Evolutionary conservation across 2,329 filamentous ascomycete genomes (phyloP), one percentile per base, ranked within the genome.

Genomic region (Beauveria rudraprayagi): DNA sequence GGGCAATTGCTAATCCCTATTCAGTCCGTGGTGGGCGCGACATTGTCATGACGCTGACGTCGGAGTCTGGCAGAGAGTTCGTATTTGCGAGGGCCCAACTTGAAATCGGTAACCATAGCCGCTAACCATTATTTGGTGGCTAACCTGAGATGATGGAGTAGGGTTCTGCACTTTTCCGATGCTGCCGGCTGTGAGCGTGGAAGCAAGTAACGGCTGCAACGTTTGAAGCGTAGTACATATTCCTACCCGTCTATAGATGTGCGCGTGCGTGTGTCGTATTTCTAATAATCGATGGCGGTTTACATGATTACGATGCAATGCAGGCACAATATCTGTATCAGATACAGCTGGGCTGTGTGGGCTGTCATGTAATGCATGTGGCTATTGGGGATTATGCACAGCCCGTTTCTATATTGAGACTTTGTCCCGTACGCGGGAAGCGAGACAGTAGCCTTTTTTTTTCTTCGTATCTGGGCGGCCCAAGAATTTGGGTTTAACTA

Each of bases 361-460:
- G 40, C 37, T 46, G 34, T n/a, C 34, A 22, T 48, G 55, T 30
- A 43, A 58, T 48, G 46, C 37, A 26, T n/a, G 54, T 47, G 28
- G 34, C 47, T 47, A 22, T 43, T 50, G 22, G 46, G 44, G 30
- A 58, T 22, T 41, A 41, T 51, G 47, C 56, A 58, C 47, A 58
- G 56, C 56, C 56, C 43, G 56, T 58, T 58, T 58, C 56, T 58
- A 58, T 58, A 58, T 58, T 58, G 56, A 43, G 56, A 30, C 14
- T 40, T 48, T 30, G 43, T 17, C 43, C 43, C 16, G 43, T 56
- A 46, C 9, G n/a, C 17, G 19, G 16, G 11, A 34, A 47, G 41
- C 14, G 54, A 56, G 54, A 26, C 34, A 11, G 51, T 19, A 34
- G 19, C 9, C 28, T 30, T 43, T 44, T n/a, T 48, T 17, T 48